Percentiles rank a stretch among this genome's conserved stretches.
Conservation (phyloP, 2,329 filamentous ascomycete genomes). For the Cordyceps fumosorosea region DNA sequence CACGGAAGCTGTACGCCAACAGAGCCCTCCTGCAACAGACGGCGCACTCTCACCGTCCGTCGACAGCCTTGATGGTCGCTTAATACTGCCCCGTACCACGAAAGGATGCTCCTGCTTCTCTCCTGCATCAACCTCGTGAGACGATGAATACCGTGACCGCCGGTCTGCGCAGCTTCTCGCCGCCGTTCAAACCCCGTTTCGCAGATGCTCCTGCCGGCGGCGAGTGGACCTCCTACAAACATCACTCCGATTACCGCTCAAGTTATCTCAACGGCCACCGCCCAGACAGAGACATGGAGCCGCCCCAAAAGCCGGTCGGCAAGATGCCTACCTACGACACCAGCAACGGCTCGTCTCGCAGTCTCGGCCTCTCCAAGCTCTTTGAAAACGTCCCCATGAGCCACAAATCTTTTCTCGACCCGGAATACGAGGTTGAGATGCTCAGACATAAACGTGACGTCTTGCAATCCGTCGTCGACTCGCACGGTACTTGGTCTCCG, state of each 20-base stretch:
- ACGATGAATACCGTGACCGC: constrained; percentile 5
- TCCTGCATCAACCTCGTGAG: background rate
- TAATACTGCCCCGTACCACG: background rate
- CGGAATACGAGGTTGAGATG: constrained; percentile 12
- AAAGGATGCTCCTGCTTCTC: constrained; percentile 9
- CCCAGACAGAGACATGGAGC: background rate
- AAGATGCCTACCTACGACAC: background rate
- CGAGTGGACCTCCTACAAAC: background rate
- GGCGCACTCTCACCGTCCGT: background rate
- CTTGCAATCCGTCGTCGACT: constrained; percentile 7
- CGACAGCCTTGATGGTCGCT: background rate
- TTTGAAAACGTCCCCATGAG: constrained; percentile 7
- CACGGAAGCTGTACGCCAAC: background rate
- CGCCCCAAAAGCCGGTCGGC: background rate
- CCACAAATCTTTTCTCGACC: constrained; percentile 10
- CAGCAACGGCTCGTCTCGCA: background rate
- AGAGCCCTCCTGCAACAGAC: background rate
- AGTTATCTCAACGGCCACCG: background rate
- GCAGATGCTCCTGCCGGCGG: background rate
- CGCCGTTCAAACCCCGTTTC: background rate
- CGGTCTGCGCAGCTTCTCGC: constrained; percentile 10
- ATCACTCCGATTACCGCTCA: background rate
- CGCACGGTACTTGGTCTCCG: background rate
- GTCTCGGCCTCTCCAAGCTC: constrained; percentile 1
- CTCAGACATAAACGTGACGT: constrained; percentile 8